Percentiles rank a stretch among this genome's conserved stretches.
Conservation (phyloP, 805 yeast genomes). For the Kregervanrija pseudodelftensis region DNA sequence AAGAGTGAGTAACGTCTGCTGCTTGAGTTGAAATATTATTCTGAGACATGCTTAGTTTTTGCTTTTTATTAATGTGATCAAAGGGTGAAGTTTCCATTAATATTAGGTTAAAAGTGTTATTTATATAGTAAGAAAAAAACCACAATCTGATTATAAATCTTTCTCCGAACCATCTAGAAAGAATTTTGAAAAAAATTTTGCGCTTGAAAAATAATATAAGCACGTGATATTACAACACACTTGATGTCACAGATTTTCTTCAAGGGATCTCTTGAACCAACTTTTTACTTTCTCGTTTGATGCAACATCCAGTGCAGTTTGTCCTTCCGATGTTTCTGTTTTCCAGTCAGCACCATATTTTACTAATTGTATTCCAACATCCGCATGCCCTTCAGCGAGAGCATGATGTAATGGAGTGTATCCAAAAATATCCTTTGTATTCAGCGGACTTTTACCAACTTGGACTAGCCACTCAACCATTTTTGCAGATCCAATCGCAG, state of each 20-base stretch:
- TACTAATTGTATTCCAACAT: slow-evolving; percentile 56
- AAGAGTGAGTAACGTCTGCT: slow-evolving; percentile 17
- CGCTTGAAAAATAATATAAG: too few species aligned
- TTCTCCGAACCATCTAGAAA: slow-evolving; percentile 1
- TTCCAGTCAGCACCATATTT: slow-evolving; percentile 60
- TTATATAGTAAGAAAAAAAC: neutral
- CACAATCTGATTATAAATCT: too few species aligned
- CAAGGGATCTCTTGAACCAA: slow-evolving; percentile 27
- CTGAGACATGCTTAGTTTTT: slow-evolving; percentile 18
- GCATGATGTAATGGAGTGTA: slow-evolving; percentile 92
- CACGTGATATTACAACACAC: slow-evolving; percentile 3
- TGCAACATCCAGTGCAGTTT: slow-evolving; percentile 47
- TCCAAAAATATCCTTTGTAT: slow-evolving; percentile 61
- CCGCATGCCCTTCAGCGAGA: slow-evolving; percentile 82
- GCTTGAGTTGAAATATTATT: slow-evolving; percentile 1
- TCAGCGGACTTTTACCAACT: slow-evolving; percentile 53
- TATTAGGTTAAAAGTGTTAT: too few species aligned
- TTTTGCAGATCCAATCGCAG: slow-evolving; percentile 60
- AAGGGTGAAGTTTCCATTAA: too few species aligned
- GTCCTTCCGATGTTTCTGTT: slow-evolving; percentile 42
- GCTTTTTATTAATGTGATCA: slow-evolving; percentile 20
- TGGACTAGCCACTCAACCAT: slow-evolving; percentile 48
- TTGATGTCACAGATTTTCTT: slow-evolving; percentile 3
- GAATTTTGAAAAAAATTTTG: neutral
- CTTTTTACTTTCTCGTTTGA: slow-evolving; percentile 44